Conservation (phyloP, 2,329 filamentous ascomycete genomes). For the Phialophora macrospora region DNA sequence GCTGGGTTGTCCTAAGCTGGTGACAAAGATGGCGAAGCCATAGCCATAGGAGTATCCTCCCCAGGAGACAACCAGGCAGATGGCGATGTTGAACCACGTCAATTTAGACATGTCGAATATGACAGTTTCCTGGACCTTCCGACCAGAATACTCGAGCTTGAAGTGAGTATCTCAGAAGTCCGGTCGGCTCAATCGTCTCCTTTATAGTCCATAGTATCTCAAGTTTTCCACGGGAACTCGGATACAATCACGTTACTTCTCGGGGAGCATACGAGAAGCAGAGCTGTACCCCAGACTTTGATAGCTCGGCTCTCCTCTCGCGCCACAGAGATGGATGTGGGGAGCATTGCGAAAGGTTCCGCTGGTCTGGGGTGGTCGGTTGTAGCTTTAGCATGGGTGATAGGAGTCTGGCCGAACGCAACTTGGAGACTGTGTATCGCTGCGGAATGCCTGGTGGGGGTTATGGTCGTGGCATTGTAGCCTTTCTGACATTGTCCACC, state of each 20-base stretch:
- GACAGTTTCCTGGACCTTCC: neutral
- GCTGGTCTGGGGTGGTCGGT: neutral
- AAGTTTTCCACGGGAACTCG: neutral
- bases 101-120: conserved; percentile 2
- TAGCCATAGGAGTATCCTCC: conserved; percentile 53
- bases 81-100: conserved; percentile 23
- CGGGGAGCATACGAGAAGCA: neutral
- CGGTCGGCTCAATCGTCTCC: neutral
- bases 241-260: neutral
- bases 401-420: neutral
- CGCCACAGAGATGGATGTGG: conserved; percentile 1
- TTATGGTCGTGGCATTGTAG: neutral
- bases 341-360: neutral
- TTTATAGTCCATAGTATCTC: neutral
- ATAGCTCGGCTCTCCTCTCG: conserved; percentile 3
- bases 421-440: neutral
- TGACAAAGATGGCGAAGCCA: conserved; percentile 56
- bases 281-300: conserved; percentile 10
- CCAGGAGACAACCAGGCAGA: conserved; percentile 27
- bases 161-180: neutral
- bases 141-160: neutral
- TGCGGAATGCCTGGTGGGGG: neutral
- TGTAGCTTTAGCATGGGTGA: neutral
- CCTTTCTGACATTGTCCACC: conserved; percentile 1
- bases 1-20: conserved; percentile 58